These are phyloP conservation scores for Gamsiella multidivaricata DNA, from an alignment of 192 early-diverging fungal genomes.

Conservation along the genomic window DNA sequence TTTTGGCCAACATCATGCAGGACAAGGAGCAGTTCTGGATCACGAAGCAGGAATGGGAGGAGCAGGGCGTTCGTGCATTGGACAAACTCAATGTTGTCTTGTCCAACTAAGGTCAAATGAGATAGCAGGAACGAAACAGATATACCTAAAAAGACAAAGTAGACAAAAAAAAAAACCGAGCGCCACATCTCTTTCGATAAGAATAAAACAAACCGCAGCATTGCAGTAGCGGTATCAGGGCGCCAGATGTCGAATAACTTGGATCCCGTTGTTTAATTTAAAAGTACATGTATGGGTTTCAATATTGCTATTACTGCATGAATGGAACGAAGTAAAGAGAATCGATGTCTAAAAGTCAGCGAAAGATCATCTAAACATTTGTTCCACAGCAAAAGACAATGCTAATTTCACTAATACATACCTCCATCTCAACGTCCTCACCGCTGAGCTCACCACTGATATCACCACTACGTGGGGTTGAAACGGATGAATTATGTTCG, in stretches of 20 bases:
- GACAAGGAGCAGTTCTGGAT: slow-evolving; percentile 91
- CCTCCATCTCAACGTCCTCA: slow-evolving; percentile 52
- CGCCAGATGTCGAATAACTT: too few relatives aligned
- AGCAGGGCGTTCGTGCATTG: slow-evolving; percentile 82
- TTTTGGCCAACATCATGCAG: slow-evolving; percentile 96
- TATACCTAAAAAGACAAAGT: background rate
- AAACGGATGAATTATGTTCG: slow-evolving; percentile 28
- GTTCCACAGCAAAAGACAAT: background rate
- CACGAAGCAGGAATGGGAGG: slow-evolving; percentile 93
- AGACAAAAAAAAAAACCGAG: too few relatives aligned
- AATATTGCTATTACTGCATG: background rate
- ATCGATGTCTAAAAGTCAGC: too few relatives aligned
- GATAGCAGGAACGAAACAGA: slow-evolving; percentile 1
- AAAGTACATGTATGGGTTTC: slow-evolving; percentile 6
- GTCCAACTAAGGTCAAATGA: slow-evolving; percentile 17
- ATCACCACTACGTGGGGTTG: too few relatives aligned
- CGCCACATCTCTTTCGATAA: too few relatives aligned
- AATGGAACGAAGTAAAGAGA: too few relatives aligned
- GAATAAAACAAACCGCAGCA: background rate
- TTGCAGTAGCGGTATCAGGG: background rate
- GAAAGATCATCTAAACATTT: too few relatives aligned
- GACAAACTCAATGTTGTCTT: slow-evolving; percentile 63
- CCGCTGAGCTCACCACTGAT: too few relatives aligned
- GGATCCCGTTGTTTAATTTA: background rate
- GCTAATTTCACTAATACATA: background rate